phyloP scores from a whole-genome alignment of 139 green algal species.

The Tetratostichococcus sp. region DNA sequence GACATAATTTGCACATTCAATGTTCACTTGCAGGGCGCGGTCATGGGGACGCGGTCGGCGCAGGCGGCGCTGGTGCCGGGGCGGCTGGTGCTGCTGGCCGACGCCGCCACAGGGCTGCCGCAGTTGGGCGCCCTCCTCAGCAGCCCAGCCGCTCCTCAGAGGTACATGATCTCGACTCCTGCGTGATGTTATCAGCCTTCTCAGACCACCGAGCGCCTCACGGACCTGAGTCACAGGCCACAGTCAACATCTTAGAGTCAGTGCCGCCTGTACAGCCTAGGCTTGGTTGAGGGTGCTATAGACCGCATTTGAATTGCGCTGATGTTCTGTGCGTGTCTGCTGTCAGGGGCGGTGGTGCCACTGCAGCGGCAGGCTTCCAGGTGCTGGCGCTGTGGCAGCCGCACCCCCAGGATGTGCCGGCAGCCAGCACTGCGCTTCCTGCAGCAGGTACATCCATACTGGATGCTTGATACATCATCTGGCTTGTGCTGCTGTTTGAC shows the following conservation, averaged over 20 bases:
- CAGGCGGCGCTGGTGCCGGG: slow-evolving; percentile 50
- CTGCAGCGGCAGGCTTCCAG: slow-evolving; percentile 8
- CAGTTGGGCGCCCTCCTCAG: slow-evolving; percentile 58
- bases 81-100: slow-evolving; percentile 50
- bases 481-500: too few relatives aligned
- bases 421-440: neutral
- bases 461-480: too few relatives aligned
- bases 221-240: too few relatives aligned
- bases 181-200: too few relatives aligned
- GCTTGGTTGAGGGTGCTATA: too few relatives aligned
- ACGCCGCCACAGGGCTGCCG: slow-evolving; percentile 41
- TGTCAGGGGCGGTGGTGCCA: neutral
- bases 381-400: slow-evolving; percentile 31
- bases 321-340: too few relatives aligned
- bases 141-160: slow-evolving; percentile 1
- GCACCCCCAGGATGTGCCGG: slow-evolving; percentile 26
- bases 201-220: too few relatives aligned
- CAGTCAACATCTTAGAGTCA: too few relatives aligned
- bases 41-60: slow-evolving; percentile 41
- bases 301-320: neutral
- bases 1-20: neutral
- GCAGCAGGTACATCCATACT: neutral
- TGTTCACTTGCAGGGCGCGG: slow-evolving; percentile 30
- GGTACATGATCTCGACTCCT: too few relatives aligned
- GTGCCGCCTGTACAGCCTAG: too few relatives aligned